These are phyloP conservation scores for Hypocrella siamensis DNA, from an alignment of 2,329 filamentous ascomycete genomes.

Conservation along the genomic window DNA sequence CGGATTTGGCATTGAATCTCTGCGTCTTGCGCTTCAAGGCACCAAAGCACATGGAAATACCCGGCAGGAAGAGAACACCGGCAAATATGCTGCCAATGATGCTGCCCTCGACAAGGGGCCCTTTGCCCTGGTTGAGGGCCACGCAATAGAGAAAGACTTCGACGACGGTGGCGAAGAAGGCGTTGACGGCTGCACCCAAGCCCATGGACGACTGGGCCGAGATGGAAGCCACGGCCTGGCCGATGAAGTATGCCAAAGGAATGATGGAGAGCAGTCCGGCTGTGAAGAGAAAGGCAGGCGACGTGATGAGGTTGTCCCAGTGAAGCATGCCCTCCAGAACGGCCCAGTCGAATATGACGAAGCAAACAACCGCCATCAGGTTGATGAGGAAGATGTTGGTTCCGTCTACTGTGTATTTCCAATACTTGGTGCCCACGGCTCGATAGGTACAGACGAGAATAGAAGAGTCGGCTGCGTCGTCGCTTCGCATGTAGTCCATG, in stretches of 20 bases:
- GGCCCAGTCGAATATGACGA: conserved; percentile 87
- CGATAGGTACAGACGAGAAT: conserved; percentile 95
- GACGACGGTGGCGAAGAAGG: conserved; percentile 93
- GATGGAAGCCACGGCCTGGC: conserved; percentile 94
- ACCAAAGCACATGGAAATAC: conserved; percentile 96
- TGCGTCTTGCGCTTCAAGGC: conserved; percentile 97
- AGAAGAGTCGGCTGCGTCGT: conserved; percentile 60
- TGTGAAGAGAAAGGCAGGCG: conserved; percentile 72
- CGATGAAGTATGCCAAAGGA: conserved; percentile 93
- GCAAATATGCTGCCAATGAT: conserved; percentile 97
- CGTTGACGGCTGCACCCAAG: conserved; percentile 89
- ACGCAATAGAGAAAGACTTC: conserved; percentile 97
- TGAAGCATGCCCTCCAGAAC: conserved; percentile 56
- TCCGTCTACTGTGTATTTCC: conserved; percentile 97
- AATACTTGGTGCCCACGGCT: conserved; percentile 86
- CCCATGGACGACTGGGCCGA: conserved; percentile 98
- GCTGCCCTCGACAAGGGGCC: conserved; percentile 84
- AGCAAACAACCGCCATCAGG: conserved; percentile 80
- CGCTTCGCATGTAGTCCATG: conserved; percentile 53
- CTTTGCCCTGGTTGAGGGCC: conserved; percentile 82
- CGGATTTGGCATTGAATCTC: conserved; percentile 91
- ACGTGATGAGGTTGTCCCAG: conserved; percentile 58
- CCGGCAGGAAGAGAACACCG: conserved; percentile 85
- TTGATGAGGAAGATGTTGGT: conserved; percentile 99
- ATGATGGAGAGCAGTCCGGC: conserved; percentile 84